Percentiles rank a stretch among this genome's conserved stretches.
Conservation (phyloP, 352 stramenopile species). For the Pythium grandisporangium region DNA sequence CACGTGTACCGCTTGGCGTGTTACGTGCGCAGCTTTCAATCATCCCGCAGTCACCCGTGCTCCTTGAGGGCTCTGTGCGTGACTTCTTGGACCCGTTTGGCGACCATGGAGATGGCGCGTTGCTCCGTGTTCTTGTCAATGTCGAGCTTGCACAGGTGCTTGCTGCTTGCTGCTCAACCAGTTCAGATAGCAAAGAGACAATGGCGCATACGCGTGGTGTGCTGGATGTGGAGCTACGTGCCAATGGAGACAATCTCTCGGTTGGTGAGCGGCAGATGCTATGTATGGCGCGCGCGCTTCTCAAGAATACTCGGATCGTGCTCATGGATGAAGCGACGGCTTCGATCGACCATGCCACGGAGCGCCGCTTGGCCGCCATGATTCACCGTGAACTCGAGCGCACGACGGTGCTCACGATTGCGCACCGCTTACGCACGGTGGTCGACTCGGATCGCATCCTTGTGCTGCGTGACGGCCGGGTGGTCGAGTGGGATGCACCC, state of each 20-base stretch:
- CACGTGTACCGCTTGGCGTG: slow-evolving; percentile 64
- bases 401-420: slow-evolving; percentile 88
- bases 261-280: slow-evolving; percentile 88
- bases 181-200: no score
- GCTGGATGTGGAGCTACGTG: slow-evolving; percentile 27
- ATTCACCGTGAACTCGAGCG: slow-evolving; percentile 80
- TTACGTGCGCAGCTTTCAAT: slow-evolving; percentile 82
- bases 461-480: slow-evolving; percentile 75
- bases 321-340: slow-evolving; percentile 85
- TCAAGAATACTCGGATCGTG: slow-evolving; percentile 44
- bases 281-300: slow-evolving; percentile 2
- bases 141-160: slow-evolving; percentile 4
- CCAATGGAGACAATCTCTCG: slow-evolving; percentile 81
- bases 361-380: slow-evolving; percentile 39
- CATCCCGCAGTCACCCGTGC: slow-evolving; percentile 87
- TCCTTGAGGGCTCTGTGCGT: slow-evolving; percentile 88
- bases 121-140: slow-evolving; percentile 46
- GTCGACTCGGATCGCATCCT: slow-evolving; percentile 84
- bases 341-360: slow-evolving; percentile 29
- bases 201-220: slow-evolving; percentile 75
- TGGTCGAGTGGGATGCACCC: slow-evolving; percentile 83
- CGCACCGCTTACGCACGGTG: slow-evolving; percentile 86
- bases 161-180: no score
- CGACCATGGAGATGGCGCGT: slow-evolving; percentile 44
- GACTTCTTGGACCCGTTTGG: slow-evolving; percentile 88